Evolutionary conservation across 2,329 filamentous ascomycete species (phyloP).

Genomic region (Nemania sp.): DNA sequence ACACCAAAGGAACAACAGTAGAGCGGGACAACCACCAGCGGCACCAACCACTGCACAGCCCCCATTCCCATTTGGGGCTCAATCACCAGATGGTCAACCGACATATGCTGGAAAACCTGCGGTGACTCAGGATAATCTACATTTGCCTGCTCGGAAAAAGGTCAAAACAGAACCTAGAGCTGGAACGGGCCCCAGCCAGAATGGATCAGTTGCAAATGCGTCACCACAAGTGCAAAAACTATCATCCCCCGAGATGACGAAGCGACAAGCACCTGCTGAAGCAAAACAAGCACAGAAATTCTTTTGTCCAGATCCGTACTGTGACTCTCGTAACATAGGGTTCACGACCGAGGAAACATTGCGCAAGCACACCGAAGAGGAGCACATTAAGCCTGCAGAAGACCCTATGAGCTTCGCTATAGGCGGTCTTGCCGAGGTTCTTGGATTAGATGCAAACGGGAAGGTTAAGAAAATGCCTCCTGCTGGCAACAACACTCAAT

Average conservation of each 20-base stretch:
- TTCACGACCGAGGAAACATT: constrained; percentile 68
- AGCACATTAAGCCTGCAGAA: constrained; percentile 67
- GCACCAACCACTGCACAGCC: constrained; percentile 69
- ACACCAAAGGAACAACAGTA: constrained; percentile 60
- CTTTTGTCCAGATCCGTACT: constrained; percentile 66
- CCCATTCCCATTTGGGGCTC: constrained; percentile 66
- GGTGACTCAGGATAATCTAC: constrained; percentile 65
- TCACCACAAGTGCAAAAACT: constrained; percentile 64
- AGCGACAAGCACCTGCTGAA: constrained; percentile 51
- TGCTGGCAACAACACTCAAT: constrained; percentile 42
- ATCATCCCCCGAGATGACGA: constrained; percentile 60
- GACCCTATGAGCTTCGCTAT: constrained; percentile 66
- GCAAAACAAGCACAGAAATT: constrained; percentile 55
- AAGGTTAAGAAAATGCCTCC: constrained; percentile 54
- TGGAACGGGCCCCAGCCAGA: constrained; percentile 53
- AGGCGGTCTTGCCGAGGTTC: constrained; percentile 61
- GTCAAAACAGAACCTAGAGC: constrained; percentile 64
- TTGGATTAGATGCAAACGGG: constrained; percentile 67
- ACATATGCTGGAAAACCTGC: constrained; percentile 65
- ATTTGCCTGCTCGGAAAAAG: constrained; percentile 69
- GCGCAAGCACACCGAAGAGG: constrained; percentile 66
- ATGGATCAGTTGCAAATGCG: constrained; percentile 56
- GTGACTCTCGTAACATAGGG: constrained; percentile 62
- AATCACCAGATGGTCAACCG: constrained; percentile 71
- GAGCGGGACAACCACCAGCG: constrained; percentile 63